Evolutionary conservation across 768 basidiomycete genomes (phyloP), one percentile per base, ranked within the genome.

Genomic region (Lentinula sp.): DNA sequence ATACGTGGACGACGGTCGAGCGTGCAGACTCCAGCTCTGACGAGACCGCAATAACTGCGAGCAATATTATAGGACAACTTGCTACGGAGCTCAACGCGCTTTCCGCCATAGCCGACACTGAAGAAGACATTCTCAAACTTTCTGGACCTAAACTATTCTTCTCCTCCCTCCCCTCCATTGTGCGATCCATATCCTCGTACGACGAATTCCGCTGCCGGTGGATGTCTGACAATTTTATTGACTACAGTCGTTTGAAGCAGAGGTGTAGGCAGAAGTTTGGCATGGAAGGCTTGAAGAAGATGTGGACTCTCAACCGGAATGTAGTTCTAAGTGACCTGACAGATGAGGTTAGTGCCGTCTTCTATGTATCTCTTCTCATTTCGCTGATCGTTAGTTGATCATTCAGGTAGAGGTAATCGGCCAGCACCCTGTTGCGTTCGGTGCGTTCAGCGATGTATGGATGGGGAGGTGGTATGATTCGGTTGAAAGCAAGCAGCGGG

Each of bases 361-460:
- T 6, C 48, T 32, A 23, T 9, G n/a, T 49, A n/a, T 7, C 11
- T 35, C 1, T 46, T 54, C 15, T 10, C 43, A 13, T 16, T 16
- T 46, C 18, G 23, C 42, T 57, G n/a, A 43, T 57, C 4, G n/a
- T 28, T 39, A 10, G 7, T 11, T 49, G 16, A 51, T 35, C 10
- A n/a, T 8, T 13, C 42, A 63, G 62, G 58, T 60, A 5, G 51
- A 63, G 21, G 42, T 59, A 59, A 68, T 81, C 16, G 83, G 82
- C 1, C 71, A 75, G 50, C 71, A 76, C 61, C 75, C 84, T 0
- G 76, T 82, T 39, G 80, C 74, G 31, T 77, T 80, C 68, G 85
- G 85, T 1, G 77, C 80, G 5, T 86, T 85, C 60, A 78, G 83
- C 34, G 85, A 85, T 66, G 82, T 86, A 4, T 86, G 83, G 83